Percentiles rank a stretch among this genome's conserved stretches.
phyloP scores from a whole-genome alignment of 108 stramenopile species.

The Fragilariopsis cylindrus region DNA sequence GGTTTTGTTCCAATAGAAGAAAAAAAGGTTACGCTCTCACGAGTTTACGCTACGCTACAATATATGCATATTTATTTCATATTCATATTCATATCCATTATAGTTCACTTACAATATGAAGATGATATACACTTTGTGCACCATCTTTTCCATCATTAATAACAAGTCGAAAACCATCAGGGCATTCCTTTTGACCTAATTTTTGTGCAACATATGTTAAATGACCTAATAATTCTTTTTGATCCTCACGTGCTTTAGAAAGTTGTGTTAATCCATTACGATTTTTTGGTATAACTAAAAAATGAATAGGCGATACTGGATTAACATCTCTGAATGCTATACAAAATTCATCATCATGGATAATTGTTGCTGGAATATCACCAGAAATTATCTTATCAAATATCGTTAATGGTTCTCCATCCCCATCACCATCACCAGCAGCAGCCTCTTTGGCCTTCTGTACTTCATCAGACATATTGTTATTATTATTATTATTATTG shows the following conservation, averaged over 20 bases:
- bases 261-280: conserved; percentile 91
- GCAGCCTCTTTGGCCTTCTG: conserved; percentile 63
- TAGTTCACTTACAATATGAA: conserved; percentile 51
- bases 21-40: too few relatives aligned
- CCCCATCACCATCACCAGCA: conserved; percentile 53
- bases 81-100: not conserved
- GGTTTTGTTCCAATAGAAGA: too few relatives aligned
- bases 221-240: conserved; percentile 94
- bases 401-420: conserved; percentile 72
- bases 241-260: conserved; percentile 85
- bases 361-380: conserved; percentile 77
- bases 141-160: conserved; percentile 94
- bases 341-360: conserved; percentile 93
- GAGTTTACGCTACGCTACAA: too few relatives aligned
- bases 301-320: conserved; percentile 92
- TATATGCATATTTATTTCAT: too few relatives aligned
- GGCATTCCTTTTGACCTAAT: conserved; percentile 86
- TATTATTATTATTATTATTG: too few relatives aligned
- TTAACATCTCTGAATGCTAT: conserved; percentile 95
- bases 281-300: conserved; percentile 96
- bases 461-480: conserved; percentile 38
- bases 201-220: conserved; percentile 89
- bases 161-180: conserved; percentile 90
- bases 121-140: conserved; percentile 92
- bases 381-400: conserved; percentile 95